A percentile compares a stretch with the other conserved stretches of the same genome.
phyloP scores from a whole-genome alignment of 2,329 filamentous ascomycete species.

The Epicoccum nigrum region DNA sequence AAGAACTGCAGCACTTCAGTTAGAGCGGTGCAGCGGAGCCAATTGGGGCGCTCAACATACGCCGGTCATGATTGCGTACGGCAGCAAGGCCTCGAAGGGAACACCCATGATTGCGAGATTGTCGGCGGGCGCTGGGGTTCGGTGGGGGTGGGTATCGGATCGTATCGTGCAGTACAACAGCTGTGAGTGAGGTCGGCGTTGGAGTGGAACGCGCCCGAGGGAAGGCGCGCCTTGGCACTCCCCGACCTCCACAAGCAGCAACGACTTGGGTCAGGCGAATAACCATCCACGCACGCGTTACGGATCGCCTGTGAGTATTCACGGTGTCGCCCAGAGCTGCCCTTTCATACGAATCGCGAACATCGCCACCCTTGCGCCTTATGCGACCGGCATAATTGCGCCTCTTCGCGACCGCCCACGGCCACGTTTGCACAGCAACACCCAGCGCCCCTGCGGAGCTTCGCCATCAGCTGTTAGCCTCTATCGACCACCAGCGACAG shows the following conservation, averaged over 20 bases:
- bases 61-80: constrained; percentile 67
- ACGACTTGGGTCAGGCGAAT: constrained; percentile 35
- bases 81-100: constrained; percentile 69
- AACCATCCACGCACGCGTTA: constrained; percentile 37
- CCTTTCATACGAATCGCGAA: constrained; percentile 44
- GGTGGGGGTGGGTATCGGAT: constrained; percentile 25
- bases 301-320: constrained; percentile 31
- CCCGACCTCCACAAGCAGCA: constrained; percentile 33
- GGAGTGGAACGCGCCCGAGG: constrained; percentile 14
- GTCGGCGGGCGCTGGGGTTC: constrained; percentile 28
- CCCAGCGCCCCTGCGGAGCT: constrained; percentile 33
- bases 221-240: constrained; percentile 18
- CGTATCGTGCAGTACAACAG: constrained; percentile 7
- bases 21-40: constrained; percentile 19
- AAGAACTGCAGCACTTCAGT: constrained; percentile 59
- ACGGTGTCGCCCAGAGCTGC: constrained; percentile 41
- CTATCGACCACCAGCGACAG: not conserved
- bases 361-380: constrained; percentile 23
- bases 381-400: constrained; percentile 32
- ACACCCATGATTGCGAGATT: constrained; percentile 62
- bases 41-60: constrained; percentile 52
- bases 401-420: constrained; percentile 26
- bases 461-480: constrained; percentile 8
- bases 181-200: constrained; percentile 16
- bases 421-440: constrained; percentile 31